Evolutionary conservation across 352 stramenopile species (phyloP), one percentile per base, ranked within the genome.

Genomic region (Phytophthora megakarya): DNA sequence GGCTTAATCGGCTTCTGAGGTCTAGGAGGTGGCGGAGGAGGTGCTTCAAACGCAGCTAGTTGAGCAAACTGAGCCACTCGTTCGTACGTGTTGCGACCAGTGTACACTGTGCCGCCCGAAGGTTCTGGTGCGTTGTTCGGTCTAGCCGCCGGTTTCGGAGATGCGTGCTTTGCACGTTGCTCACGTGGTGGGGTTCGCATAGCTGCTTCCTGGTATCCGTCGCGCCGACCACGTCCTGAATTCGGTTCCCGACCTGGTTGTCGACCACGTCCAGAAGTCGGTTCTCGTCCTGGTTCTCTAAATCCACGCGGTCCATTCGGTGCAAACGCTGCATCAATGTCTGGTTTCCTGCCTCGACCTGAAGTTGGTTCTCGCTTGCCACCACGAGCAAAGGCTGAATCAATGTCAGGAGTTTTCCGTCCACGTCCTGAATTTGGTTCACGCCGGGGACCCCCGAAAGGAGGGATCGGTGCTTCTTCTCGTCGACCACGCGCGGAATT

Each of bases 11-110:
- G 38, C 33, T 37, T 75, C 11, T 68, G 62, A 32, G 67, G 62
- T 50, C 62, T 39, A 45, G 55, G 62, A 48, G 67, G 62, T 5
- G 54, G 53, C 22, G 61, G 67, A 8, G 61, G 40, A 8, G 63
- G 67, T 45, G 63, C 63, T 22, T 75, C 67, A 38, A 75, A 75
- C 5, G 63, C 67, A 45, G 67, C 67, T 43, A 73, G 28, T 9
- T 73, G 67, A n/a, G 67, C 67, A 54, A 75, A 75, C 33, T 65
- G 56, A 9, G 58, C 57, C 15, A 69, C 57, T 56, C 63, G 22
- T 8, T 75, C 63, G 40, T 69, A 70, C 7, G 57, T 67, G 42
- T 65, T 68, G 32, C 32, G 67, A 8, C 62, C 57, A 54, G 66
- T 58, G 26, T 69, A 72, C n/a, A 75, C 67, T 1, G 67, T 72